Evolutionary conservation across 768 basidiomycete genomes (phyloP).

Genomic region (Tylopilus felleus): DNA sequence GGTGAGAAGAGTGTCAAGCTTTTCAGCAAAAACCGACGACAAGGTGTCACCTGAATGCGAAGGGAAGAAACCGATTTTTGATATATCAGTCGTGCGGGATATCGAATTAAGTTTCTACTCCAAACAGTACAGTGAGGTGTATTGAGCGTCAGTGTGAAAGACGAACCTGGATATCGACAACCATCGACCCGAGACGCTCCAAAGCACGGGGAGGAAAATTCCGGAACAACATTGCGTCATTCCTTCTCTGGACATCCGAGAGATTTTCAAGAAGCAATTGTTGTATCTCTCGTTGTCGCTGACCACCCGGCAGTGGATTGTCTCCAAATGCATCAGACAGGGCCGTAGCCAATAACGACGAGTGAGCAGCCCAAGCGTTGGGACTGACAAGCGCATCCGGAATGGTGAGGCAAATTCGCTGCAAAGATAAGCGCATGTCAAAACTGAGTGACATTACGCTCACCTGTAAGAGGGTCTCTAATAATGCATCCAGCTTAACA

Average conservation of each 20-base stretch:
- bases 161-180: constrained; percentile 47
- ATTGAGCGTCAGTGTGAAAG: background rate
- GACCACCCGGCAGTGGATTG: constrained; percentile 15
- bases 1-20: constrained; percentile 70
- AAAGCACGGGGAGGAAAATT: constrained; percentile 60
- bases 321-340: constrained; percentile 40
- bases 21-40: constrained; percentile 51
- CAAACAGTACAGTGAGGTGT: background rate
- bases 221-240: constrained; percentile 76
- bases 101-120: constrained; percentile 74
- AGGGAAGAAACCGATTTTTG: constrained; percentile 55
- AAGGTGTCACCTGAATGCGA: constrained; percentile 35
- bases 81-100: constrained; percentile 59
- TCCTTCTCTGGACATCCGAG: constrained; percentile 68
- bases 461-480: constrained; percentile 64
- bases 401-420: constrained; percentile 69
- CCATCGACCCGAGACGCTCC: constrained; percentile 59
- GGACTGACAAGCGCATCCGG: constrained; percentile 78
- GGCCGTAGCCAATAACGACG: constrained; percentile 34
- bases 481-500: constrained; percentile 45
- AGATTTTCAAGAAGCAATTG: constrained; percentile 55
- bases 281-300: constrained; percentile 41
- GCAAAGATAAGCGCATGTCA: constrained; percentile 1
- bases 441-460: constrained; percentile 7
- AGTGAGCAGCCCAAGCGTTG: constrained; percentile 58